phyloP scores from a whole-genome alignment of 2,329 filamentous ascomycete species.

The Aurifilum marmelostoma region DNA sequence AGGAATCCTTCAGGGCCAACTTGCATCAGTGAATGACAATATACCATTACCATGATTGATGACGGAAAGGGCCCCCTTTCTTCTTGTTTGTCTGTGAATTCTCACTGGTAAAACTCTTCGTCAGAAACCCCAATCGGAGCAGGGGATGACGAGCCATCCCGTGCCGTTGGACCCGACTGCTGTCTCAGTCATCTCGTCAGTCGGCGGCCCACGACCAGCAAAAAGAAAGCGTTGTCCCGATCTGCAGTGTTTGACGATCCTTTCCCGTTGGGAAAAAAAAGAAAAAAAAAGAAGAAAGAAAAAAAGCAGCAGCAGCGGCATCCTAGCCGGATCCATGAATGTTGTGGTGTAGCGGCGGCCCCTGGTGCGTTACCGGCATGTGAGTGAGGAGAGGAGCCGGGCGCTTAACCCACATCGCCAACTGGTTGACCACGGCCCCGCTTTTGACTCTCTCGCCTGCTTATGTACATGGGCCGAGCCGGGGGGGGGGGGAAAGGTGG shows the following conservation, averaged over 20 bases:
- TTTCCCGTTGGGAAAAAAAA: too few relatives aligned
- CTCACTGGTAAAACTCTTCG: too few relatives aligned
- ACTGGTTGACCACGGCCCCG: constrained; percentile 6
- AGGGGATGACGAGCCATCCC: not conserved
- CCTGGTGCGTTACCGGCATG: constrained; percentile 11
- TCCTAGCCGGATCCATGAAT: not conserved
- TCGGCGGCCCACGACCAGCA: too few relatives aligned
- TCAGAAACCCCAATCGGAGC: too few relatives aligned
- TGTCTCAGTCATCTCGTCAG: not conserved
- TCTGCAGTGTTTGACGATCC: not conserved
- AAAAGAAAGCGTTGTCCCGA: not conserved
- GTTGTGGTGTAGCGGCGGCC: not conserved
- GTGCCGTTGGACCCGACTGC: not conserved
- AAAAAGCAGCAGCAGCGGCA: not conserved
- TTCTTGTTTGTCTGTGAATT: too few relatives aligned
- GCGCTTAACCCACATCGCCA: constrained; percentile 26
- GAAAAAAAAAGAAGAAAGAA: not conserved
- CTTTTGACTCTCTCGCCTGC: not conserved
- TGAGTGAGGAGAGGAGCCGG: not conserved
- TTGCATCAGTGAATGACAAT: too few relatives aligned
- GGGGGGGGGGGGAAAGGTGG: not conserved
- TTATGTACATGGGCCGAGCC: constrained; percentile 8
- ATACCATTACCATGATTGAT: too few relatives aligned
- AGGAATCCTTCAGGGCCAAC: too few relatives aligned
- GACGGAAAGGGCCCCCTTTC: too few relatives aligned